A percentile compares a stretch with the other conserved stretches of the same genome.
Evolutionary conservation across 2,329 filamentous ascomycete genomes (phyloP).

Genomic region (Penicillium sp.): DNA sequence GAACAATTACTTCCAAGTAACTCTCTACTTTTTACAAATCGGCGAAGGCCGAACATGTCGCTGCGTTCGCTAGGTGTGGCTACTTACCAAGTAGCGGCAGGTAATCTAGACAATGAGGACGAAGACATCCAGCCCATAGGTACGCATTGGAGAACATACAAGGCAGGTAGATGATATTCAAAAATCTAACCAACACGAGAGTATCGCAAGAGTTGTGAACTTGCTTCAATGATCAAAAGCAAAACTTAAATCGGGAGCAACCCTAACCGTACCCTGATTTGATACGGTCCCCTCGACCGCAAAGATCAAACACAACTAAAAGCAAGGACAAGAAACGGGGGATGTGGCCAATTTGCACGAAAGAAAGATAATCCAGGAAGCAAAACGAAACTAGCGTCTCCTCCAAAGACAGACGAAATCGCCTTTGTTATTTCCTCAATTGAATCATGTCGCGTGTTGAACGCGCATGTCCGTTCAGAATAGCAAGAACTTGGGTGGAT

Average conservation of each 20-base stretch:
- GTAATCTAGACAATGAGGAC: no score
- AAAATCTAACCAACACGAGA: conserved; percentile 1
- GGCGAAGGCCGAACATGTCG: no score
- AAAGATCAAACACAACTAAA: conserved; percentile 7
- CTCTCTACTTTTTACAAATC: not conserved
- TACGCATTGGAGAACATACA: no score
- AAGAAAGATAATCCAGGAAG: conserved; percentile 14
- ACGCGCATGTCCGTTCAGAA: conserved; percentile 13
- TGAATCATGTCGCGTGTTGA: conserved; percentile 21
- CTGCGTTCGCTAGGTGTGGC: no score
- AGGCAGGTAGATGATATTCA: conserved; percentile 5
- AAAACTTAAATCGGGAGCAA: no score
- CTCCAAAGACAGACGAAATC: conserved; percentile 1
- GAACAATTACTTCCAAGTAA: not conserved
- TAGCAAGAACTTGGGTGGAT: conserved; percentile 1
- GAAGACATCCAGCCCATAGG: no score
- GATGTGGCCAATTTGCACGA: conserved; percentile 8
- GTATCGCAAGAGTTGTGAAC: not conserved
- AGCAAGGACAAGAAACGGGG: conserved; percentile 1
- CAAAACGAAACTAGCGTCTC: conserved; percentile 7
- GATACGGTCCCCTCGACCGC: not conserved
- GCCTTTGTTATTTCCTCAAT: conserved; percentile 1
- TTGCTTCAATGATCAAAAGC: no score
- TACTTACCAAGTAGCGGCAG: no score
- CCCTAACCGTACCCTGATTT: not conserved